Evolutionary conservation across 805 yeast genomes (phyloP), one percentile per base, ranked within the genome.

Genomic region (Pichia manshurica): DNA sequence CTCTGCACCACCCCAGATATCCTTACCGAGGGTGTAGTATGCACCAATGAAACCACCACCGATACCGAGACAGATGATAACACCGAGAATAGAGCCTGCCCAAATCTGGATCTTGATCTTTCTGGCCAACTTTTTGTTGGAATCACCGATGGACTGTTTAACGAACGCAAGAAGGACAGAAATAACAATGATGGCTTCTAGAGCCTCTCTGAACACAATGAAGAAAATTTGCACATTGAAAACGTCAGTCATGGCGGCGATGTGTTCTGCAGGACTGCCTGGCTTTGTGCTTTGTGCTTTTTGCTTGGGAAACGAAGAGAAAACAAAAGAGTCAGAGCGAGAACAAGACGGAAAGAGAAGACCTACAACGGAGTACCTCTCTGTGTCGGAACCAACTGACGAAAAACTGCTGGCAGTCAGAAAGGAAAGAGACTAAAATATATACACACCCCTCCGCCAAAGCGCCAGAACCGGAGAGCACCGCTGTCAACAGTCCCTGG

Each of bases 11-110:
- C 91, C 74, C 86, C 96, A 91, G 54, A 91, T 77, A 76, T 91
- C 95, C 46, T 78, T 78, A 54, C 84, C 82, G 44, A 85, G 73
- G 34, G 85, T 70, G 66, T 91, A 91, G 72, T 87, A 91, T 20
- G 88, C 89, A 67, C 96, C 99, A 64, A 91, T 90, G 70, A 91
- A 90, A 48, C 89, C 96, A 69, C 86, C 84, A 66, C 99, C 99
- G 53, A 91, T 72, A 47, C 79, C 74, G 43, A 91, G 59, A 83
- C 98, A 91, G 44, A 87, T 67, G 22, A 84, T 54, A 25, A 91
- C 73, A 56, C 98, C 99, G 3, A 71, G 41, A 5, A 70, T 64
- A 2, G 93, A 76, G 48, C 99, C 99, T 4, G 73, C 40, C 96
- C 96, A 91, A 44, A 91, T 91, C 64, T 91, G 98, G 33, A 41